Conservation (phyloP, 352 stramenopile genomes). For the Phytopythium aichiense region DNA sequence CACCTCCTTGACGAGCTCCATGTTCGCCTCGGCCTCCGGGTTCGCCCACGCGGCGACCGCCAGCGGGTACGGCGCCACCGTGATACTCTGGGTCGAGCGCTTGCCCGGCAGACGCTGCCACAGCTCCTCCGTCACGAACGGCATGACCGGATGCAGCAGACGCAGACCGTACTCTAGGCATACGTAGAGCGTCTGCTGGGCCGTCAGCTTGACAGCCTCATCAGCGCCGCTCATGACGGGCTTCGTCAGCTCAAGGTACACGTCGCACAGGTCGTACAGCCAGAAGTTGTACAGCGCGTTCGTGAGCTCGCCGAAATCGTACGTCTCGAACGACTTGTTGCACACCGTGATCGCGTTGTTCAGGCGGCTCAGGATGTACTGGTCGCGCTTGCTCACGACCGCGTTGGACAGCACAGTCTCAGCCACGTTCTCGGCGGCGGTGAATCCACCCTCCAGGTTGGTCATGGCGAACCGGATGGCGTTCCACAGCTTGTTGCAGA, state of each 20-base stretch:
- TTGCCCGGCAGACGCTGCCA: slow-evolving; percentile 84
- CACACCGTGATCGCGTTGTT: slow-evolving; percentile 70
- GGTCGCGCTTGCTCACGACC: slow-evolving; percentile 62
- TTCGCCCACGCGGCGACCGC: slow-evolving; percentile 83
- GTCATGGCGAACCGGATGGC: slow-evolving; percentile 97
- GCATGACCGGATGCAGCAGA: slow-evolving; percentile 98
- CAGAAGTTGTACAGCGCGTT: slow-evolving; percentile 96
- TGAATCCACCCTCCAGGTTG: slow-evolving; percentile 89
- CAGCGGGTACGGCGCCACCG: slow-evolving; percentile 76
- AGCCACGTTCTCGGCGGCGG: slow-evolving; percentile 45
- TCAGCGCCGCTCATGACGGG: slow-evolving; percentile 90
- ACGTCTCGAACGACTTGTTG: slow-evolving; percentile 87
- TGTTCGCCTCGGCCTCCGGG: slow-evolving; percentile 86
- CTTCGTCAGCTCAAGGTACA: slow-evolving; percentile 99
- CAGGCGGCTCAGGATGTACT: slow-evolving; percentile 83
- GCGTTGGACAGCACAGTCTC: slow-evolving; percentile 61
- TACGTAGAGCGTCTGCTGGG: slow-evolving; percentile 82
- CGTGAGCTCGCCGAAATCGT: slow-evolving; percentile 96
- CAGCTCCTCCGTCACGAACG: slow-evolving; percentile 96
- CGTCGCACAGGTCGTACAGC: slow-evolving; percentile 98
- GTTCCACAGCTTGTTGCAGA: slow-evolving; percentile 99
- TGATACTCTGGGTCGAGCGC: slow-evolving; percentile 66
- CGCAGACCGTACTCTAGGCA: slow-evolving; percentile 82
- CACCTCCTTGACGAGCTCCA: slow-evolving; percentile 93
- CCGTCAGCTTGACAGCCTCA: slow-evolving; percentile 63